Evolutionary conservation across 169 alveolate genomes (phyloP).

Genomic region (Cryptosporidium xiaoi): DNA sequence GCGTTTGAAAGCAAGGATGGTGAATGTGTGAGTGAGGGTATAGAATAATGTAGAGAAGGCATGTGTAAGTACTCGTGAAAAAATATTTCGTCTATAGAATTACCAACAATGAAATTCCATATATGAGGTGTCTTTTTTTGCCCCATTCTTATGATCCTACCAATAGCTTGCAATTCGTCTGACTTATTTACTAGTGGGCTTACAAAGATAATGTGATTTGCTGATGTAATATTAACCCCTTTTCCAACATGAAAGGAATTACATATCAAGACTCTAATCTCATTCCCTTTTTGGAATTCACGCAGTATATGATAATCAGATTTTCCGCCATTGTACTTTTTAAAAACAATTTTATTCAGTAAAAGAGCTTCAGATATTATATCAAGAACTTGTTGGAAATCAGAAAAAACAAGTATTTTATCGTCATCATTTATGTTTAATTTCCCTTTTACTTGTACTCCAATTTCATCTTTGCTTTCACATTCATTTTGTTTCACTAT

Average conservation of each 20-base stretch:
- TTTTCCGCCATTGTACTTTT: constrained; percentile 37
- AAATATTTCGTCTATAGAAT: constrained; percentile 43
- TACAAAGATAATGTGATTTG: constrained; percentile 78
- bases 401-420: constrained; percentile 51
- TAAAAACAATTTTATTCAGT: constrained; percentile 21
- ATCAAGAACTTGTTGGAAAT: constrained; percentile 47
- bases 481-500: not conserved
- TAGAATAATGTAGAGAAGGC: too few species aligned
- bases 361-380: constrained; percentile 26
- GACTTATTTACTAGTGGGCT: constrained; percentile 75
- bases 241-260: constrained; percentile 75
- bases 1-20: too few species aligned
- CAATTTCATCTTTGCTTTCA: not conserved
- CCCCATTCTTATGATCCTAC: constrained; percentile 79
- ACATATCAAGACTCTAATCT: constrained; percentile 32
- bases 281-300: constrained; percentile 5
- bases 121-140: constrained; percentile 78
- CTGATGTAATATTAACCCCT: constrained; percentile 80
- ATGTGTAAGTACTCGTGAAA: not conserved
- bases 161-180: constrained; percentile 80
- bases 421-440: constrained; percentile 18
- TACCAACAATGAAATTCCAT: constrained; percentile 70
- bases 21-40: too few species aligned
- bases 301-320: constrained; percentile 32
- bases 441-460: not conserved